Evolutionary conservation across 805 yeast genomes (phyloP), one percentile per base, ranked within the genome.

Genomic region (Isabelozyma pseudorhagii): DNA sequence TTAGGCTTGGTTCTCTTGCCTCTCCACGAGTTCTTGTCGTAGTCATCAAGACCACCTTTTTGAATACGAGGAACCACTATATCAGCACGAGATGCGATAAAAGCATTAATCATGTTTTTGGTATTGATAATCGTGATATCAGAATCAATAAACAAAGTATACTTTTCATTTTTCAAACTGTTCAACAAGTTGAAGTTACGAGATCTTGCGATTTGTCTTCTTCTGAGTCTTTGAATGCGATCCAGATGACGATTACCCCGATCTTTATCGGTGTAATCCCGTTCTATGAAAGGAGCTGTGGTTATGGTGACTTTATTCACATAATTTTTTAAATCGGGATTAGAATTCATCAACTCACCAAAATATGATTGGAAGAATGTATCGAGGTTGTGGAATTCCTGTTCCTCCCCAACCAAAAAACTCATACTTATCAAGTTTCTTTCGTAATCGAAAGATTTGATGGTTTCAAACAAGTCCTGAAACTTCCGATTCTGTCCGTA

Each of bases 21-120:
- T n/a, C 60, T 54, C 78, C 78, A 72, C 0, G 75, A 63, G 54
- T 72, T 72, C 45, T 54, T 62, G 53, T 73, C 78, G 50, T 72
- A 72, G 50, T 73, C 78, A 8, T 36, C 41, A 29, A 50, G 46
- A 1, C 55, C 61, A 3, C 65, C 67, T 31, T 58, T 56, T 17
- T 56, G 51, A 6, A 72, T 56, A 34, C 76, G 50, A 3, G 77
- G 77, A 7, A 72, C 77, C 6, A 69, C 55, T 11, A 73, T 69
- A 49, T 72, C 77, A 31, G 59, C 57, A 3, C 50, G 55, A 4
- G 72, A 59, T 3, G 52, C 48, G 13, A 71, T 54, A 48, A 72
- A 71, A 29, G 58, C 56, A 11, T 47, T 29, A 5, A 67, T 42
- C 59, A 67, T 57, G 38, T 64, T 63, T 5, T 56, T 48, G 38